A percentile compares a stretch with the other conserved stretches of the same genome.
These are phyloP conservation scores for Penicillium sp. DNA, from an alignment of 2,329 filamentous ascomycete species.

Conservation along the genomic window DNA sequence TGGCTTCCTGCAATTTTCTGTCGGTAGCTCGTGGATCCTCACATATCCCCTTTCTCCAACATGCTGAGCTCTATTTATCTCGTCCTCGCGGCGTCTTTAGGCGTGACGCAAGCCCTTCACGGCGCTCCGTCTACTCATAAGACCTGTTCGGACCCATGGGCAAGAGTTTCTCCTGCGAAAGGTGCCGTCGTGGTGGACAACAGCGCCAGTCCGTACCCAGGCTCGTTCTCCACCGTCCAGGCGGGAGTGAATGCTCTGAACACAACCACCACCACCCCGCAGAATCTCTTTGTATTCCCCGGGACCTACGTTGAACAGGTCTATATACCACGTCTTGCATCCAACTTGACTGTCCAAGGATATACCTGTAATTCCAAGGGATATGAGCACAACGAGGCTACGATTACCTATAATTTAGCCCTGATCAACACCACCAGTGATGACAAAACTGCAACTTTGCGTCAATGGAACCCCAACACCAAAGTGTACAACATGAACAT, in stretches of 20 bases:
- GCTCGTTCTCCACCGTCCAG: background rate
- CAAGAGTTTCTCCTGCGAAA: background rate
- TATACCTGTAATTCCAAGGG: slow-evolving; percentile 9
- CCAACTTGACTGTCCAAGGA: slow-evolving; percentile 8
- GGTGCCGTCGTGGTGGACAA: slow-evolving; percentile 6
- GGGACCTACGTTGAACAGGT: slow-evolving; percentile 7
- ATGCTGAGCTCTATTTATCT: background rate
- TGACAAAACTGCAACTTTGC: slow-evolving; percentile 5
- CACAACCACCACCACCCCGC: background rate
- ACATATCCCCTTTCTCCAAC: background rate
- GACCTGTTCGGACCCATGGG: background rate
- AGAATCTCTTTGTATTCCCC: slow-evolving; percentile 3
- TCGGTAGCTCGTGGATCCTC: background rate
- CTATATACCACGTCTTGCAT: slow-evolving; percentile 7
- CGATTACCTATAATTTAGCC: slow-evolving; percentile 4
- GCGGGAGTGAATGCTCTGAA: slow-evolving; percentile 2
- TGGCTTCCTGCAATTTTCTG: background rate
- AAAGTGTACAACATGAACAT: slow-evolving; percentile 8
- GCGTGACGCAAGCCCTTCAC: background rate
- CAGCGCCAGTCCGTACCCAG: slow-evolving; percentile 2
- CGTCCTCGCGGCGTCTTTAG: background rate
- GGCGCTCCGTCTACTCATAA: background rate
- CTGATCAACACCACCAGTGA: slow-evolving; percentile 8
- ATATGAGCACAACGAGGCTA: slow-evolving; percentile 6
- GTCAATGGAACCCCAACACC: slow-evolving; percentile 9